These are phyloP conservation scores for Corylus avellana DNA, from an alignment of 306 rosid species.

Conservation along the genomic window DNA sequence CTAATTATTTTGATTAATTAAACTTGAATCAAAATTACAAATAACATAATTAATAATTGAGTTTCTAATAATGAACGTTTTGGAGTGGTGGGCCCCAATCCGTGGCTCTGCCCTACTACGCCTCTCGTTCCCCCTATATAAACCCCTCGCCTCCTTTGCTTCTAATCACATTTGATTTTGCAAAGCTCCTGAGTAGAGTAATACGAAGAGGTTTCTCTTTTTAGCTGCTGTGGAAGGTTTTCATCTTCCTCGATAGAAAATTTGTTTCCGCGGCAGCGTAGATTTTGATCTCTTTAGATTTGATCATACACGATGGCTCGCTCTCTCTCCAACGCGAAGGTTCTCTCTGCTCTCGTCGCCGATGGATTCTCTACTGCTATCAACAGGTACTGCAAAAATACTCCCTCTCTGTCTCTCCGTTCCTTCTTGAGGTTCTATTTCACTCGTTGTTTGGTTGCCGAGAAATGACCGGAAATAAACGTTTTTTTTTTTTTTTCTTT, in stretches of 20 bases:
- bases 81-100: not conserved
- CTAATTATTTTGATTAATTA: not conserved
- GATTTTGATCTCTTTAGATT: not conserved
- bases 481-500: not conserved
- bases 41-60: not conserved
- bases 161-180: not conserved
- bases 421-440: not conserved
- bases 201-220: not conserved
- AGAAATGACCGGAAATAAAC: not conserved
- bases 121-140: conserved; percentile 25
- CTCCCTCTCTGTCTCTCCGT: not conserved
- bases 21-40: too few relatives aligned
- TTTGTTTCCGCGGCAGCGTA: conserved; percentile 31
- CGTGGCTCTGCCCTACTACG: not conserved
- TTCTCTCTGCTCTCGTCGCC: conserved; percentile 48
- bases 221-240: conserved; percentile 38
- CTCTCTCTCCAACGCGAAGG: conserved; percentile 67
- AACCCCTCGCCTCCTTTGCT: not conserved
- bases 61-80: not conserved
- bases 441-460: not conserved
- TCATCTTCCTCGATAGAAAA: not conserved
- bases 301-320: conserved; percentile 58
- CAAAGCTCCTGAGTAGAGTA: not conserved
- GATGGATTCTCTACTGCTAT: conserved; percentile 50
- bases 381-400: conserved; percentile 40